These are phyloP conservation scores for Didymella segeticola DNA, from an alignment of 2,329 filamentous ascomycete species.

Conservation along the genomic window DNA sequence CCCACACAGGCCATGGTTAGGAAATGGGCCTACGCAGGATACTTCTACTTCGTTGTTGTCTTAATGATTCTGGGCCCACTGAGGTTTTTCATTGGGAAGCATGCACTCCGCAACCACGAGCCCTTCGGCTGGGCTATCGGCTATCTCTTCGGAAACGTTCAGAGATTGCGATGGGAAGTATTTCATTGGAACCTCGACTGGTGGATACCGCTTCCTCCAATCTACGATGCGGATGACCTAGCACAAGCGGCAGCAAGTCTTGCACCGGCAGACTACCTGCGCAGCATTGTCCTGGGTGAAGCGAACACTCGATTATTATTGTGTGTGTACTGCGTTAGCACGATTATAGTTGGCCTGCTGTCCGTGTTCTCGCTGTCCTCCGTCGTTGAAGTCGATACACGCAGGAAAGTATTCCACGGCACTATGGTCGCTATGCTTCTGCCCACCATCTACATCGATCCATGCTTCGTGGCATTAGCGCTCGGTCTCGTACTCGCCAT, in stretches of 20 bases:
- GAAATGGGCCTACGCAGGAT: conserved; percentile 84
- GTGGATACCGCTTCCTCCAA: conserved; percentile 76
- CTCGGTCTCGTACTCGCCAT: conserved; percentile 80
- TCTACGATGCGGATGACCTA: conserved; percentile 32
- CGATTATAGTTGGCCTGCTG: conserved; percentile 74
- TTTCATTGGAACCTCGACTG: conserved; percentile 70
- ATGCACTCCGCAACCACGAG: conserved; percentile 75
- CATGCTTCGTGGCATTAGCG: conserved; percentile 79
- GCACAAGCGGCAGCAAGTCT: conserved; percentile 16
- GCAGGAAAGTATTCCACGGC: conserved; percentile 96
- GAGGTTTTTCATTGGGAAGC: conserved; percentile 69
- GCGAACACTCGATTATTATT: conserved; percentile 84
- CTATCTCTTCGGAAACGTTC: conserved; percentile 83
- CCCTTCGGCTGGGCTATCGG: conserved; percentile 92
- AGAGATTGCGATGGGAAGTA: conserved; percentile 74
- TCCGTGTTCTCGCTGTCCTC: conserved; percentile 77
- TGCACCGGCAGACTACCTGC: conserved; percentile 65
- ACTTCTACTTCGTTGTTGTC: conserved; percentile 74
- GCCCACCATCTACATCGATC: conserved; percentile 85
- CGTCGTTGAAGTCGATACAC: conserved; percentile 89
- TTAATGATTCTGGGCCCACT: conserved; percentile 73
- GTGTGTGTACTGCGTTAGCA: conserved; percentile 72
- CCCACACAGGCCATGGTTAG: conserved; percentile 75
- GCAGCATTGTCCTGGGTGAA: conserved; percentile 69
- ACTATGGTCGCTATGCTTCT: conserved; percentile 98